These are phyloP conservation scores for Nannizziopsis barbatae DNA, from an alignment of 2,329 filamentous ascomycete species.

Conservation along the genomic window DNA sequence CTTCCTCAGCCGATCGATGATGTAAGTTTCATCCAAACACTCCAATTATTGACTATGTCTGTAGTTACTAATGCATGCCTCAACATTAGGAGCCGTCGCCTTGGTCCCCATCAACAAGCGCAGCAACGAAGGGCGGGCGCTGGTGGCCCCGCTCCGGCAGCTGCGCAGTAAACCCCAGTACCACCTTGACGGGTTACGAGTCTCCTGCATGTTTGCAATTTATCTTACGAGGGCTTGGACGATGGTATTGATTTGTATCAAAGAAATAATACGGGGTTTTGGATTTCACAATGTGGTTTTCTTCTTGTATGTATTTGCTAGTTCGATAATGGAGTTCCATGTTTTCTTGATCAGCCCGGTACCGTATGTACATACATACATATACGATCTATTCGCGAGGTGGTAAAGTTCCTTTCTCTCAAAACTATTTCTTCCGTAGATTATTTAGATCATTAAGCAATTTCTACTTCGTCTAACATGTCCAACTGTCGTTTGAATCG, in stretches of 20 bases:
- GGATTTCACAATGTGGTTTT: conserved; percentile 4
- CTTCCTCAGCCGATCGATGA: conserved; percentile 49
- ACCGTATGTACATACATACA: no score
- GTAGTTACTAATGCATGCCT: conserved; percentile 2
- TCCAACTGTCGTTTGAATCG: not conserved
- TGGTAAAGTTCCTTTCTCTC: no score
- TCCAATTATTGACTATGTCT: not conserved
- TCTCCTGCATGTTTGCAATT: conserved; percentile 3
- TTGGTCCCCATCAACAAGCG: not conserved
- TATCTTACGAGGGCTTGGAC: conserved; percentile 6
- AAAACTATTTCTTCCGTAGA: no score
- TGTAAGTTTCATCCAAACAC: conserved; percentile 38
- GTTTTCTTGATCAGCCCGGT: not conserved
- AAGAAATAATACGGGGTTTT: conserved; percentile 4
- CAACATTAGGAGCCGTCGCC: conserved; percentile 19
- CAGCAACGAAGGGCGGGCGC: conserved; percentile 6
- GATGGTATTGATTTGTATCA: not conserved
- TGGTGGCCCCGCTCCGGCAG: conserved; percentile 8
- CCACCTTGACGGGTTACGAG: not conserved
- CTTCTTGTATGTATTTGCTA: conserved; percentile 8
- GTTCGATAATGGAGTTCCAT: conserved; percentile 3
- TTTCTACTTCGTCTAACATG: no score
- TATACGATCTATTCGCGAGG: no score
- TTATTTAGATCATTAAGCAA: no score
- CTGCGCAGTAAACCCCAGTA: conserved; percentile 7